Conservation (phyloP, 1,284 basidiomycete species). For the Omphalotus olearius region DNA sequence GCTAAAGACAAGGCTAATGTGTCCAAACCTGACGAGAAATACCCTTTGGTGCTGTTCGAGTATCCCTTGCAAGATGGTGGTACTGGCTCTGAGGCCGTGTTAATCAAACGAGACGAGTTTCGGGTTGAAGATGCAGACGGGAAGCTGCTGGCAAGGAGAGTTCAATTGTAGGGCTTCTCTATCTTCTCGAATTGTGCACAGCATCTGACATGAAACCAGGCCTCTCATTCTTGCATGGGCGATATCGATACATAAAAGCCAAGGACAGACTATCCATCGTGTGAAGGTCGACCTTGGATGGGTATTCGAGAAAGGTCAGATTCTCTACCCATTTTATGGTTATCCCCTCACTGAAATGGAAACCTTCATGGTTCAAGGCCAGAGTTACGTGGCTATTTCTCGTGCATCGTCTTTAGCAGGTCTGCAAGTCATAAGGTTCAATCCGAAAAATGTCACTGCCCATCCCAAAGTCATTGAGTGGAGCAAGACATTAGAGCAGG, state of each 20-base stretch:
- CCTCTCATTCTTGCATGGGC: constrained; percentile 73
- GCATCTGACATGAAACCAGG: constrained; percentile 20
- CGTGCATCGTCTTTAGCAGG: constrained; percentile 78
- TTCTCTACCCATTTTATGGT: background rate
- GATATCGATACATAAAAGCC: constrained; percentile 80
- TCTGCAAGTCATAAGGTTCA: constrained; percentile 76
- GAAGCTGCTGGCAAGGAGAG: constrained; percentile 54
- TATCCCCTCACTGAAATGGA: background rate
- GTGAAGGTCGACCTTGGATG: constrained; percentile 61
- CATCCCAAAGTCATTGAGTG: constrained; percentile 49
- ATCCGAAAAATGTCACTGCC: constrained; percentile 59
- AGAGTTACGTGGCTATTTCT: constrained; percentile 83
- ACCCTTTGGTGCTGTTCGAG: constrained; percentile 51
- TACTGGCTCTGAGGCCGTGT: constrained; percentile 35
- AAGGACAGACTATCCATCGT: constrained; percentile 69
- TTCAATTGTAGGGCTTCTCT: constrained; percentile 32
- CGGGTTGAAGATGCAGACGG: constrained; percentile 68
- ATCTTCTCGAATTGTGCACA: background rate
- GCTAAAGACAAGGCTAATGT: constrained; percentile 7
- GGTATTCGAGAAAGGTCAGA: constrained; percentile 69
- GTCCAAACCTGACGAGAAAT: constrained; percentile 24
- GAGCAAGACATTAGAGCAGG: constrained; percentile 27
- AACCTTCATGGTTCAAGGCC: constrained; percentile 33
- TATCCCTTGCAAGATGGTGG: constrained; percentile 52
- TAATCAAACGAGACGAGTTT: constrained; percentile 61